Evolutionary conservation across 2,329 filamentous ascomycete genomes (phyloP).

Genomic region (Trichophyton schoenleinii): DNA sequence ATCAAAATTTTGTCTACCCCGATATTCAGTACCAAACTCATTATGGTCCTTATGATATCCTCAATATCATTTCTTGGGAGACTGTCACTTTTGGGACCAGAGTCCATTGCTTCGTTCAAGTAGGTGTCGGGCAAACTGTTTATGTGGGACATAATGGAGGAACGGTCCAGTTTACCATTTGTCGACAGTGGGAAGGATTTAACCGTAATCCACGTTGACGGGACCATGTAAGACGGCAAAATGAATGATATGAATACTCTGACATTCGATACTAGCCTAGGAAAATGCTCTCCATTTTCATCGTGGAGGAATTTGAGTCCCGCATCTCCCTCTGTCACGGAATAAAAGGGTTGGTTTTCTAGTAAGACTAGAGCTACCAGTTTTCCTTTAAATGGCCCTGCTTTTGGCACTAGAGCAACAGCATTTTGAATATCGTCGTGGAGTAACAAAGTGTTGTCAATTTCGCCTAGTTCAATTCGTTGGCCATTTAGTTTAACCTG

Average conservation of each 20-base stretch:
- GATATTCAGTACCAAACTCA: not conserved
- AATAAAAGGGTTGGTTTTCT: not conserved
- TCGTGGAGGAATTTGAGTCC: not conserved
- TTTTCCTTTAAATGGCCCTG: not conserved
- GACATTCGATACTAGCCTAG: not conserved
- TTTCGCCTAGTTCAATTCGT: constrained; percentile 1
- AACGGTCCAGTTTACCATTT: constrained; percentile 9
- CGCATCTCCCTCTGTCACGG: not conserved
- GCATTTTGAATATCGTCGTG: not conserved
- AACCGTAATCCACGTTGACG: constrained; percentile 8
- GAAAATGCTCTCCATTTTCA: not conserved
- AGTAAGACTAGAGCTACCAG: not conserved
- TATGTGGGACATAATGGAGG: not conserved
- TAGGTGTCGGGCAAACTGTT: not conserved
- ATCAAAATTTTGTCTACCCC: not conserved
- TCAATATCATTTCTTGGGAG: not conserved
- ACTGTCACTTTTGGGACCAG: not conserved
- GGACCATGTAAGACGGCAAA: constrained; percentile 13
- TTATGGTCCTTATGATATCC: not conserved
- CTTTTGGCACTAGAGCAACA: not conserved
- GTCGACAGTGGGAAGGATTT: constrained; percentile 8
- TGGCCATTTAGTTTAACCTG: constrained; percentile 1
- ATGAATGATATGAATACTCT: not conserved
- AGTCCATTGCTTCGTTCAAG: not conserved
- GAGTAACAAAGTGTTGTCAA: constrained; percentile 31